Evolutionary conservation across 1,139 yeast genomes (phyloP), one percentile per base, ranked within the genome.

Genomic region (Candida tropicalis): DNA sequence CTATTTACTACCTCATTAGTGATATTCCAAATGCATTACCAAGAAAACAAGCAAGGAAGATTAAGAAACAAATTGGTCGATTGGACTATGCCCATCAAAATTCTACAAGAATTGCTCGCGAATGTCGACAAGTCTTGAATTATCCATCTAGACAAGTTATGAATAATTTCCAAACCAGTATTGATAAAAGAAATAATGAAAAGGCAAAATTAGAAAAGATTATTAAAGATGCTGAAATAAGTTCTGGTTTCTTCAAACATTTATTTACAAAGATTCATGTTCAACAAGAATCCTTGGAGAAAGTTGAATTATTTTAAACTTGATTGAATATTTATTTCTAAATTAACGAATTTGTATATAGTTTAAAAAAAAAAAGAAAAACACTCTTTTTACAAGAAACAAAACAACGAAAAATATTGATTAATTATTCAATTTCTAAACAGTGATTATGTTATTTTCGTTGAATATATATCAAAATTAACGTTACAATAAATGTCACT

Each of bases 21-120:
- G 99, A 93, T 60, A 81, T 95, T 13, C 97, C 97, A 2, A 79
- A 86, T 54, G 96, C 98, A 0, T 79, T 88, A 55, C 95, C 97
- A 18, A 74, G 90, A 54, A 90, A 90, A 46, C 76, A 90, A 48
- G 89, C 95, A 0, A 72, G 75, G 42, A 89, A 87, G 62, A 79
- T 91, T 51, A 79, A 77, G 49, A 60, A 59, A 7, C 87, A 85
- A 55, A 70, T 93, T 28, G 68, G 73, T 28, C 79, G 76, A 16
- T 65, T 82, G 55, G 97, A 90, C 48, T 93, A 89, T 56, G 82
- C 87, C 9, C 95, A 87, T 54, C 60, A 73, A 35, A 91, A 91
- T 60, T 83, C 97, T 2, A 77, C 77, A 43, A 75, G 99, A 48
- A 79, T 93, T 9, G 73, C 96, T 0, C 81, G 80, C 53, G 98